Base-by-base conservation (phyloP, 805 yeast genomes). In the Sungouiozyma ichnusensis region DNA sequence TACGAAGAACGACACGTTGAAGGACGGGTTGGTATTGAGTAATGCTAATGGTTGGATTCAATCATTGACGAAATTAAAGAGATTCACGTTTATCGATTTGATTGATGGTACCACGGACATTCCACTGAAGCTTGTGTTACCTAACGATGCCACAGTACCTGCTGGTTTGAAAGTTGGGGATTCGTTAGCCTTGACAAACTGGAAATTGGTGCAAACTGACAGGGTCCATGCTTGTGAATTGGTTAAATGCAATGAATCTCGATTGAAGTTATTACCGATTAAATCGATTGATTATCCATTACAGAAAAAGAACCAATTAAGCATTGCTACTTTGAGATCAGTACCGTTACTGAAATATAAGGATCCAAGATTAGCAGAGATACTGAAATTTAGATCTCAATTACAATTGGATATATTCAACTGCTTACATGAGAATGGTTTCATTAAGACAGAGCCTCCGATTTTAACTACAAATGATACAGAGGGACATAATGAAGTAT, bases 401-500 rank as follows among this genome's bases (percentile, higher is more conserved):
- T 67, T 84, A 1, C 86, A 85, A 49, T 48, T 64, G 1, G 59
- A 67, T 24, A 51, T 87, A 6, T 31, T 43, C 15, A 62, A 69
- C 34, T 85, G 75, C 51, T 85, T 85, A 58, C 63, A 67, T 16
- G 42, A 54, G 0, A 51, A 71, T 16, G 72, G 72, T 13, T 86
- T 85, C 49, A 63, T 70, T 13, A 88, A 85, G 64, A 86, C 85
- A 0, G 69, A 79, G 19, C 94, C 97, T 3, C 98, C 99, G 6
- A 52, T 90, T 11, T 64, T 90, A 17, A 92, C 98, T 0, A 69
- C 85, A 9, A 77, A 94, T 1, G 98, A 92, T 59, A 90, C 97
- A 58, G 99, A 92, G 64, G 97, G 98, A 15, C 97, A 95, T 3
- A 97, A 97, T 3, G 97, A 92, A 57, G 74, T 84, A 47, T 92